Percentiles rank a stretch among this genome's conserved stretches.
These are phyloP conservation scores for Alternaria ethzedia DNA, from an alignment of 2,329 filamentous ascomycete species.

Conservation along the genomic window DNA sequence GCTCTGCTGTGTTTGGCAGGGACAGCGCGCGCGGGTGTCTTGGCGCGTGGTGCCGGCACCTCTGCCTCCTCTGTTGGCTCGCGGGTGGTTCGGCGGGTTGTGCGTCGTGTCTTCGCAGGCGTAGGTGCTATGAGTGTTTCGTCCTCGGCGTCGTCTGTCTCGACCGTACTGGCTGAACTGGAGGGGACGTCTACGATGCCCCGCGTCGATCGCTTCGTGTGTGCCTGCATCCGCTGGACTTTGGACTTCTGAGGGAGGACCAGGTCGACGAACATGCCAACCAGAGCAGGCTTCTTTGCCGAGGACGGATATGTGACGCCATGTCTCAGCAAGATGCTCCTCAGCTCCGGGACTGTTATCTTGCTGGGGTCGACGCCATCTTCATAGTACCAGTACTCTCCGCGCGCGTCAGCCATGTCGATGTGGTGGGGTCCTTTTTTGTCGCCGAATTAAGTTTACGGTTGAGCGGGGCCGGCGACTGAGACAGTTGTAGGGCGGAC, in stretches of 20 bases:
- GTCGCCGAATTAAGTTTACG: not conserved
- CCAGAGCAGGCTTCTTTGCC: constrained; percentile 88
- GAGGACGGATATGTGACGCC: constrained; percentile 84
- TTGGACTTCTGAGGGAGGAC: constrained; percentile 79
- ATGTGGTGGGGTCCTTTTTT: not conserved
- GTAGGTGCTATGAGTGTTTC: constrained; percentile 54
- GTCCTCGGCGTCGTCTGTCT: constrained; percentile 62
- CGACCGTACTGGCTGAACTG: constrained; percentile 67
- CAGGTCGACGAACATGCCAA: constrained; percentile 81
- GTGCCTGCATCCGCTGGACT: constrained; percentile 75
- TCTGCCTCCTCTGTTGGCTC: constrained; percentile 49
- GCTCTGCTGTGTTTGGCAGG: constrained; percentile 54
- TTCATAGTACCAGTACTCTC: constrained; percentile 71
- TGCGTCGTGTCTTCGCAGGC: constrained; percentile 30
- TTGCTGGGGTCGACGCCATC: constrained; percentile 82
- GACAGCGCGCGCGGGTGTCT: constrained; percentile 46
- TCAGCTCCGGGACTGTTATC: constrained; percentile 85
- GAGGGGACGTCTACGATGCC: constrained; percentile 76
- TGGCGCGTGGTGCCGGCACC: constrained; percentile 29
- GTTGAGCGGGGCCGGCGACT: not conserved
- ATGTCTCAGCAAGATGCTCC: constrained; percentile 89
- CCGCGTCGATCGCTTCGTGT: constrained; percentile 83
- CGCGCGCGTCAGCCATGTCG: constrained; percentile 43
- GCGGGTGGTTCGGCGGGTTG: constrained; percentile 48
- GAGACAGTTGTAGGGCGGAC: not conserved